phyloP scores from a whole-genome alignment of 129 eudicot species.

The Chrysanthemum makinoi region DNA sequence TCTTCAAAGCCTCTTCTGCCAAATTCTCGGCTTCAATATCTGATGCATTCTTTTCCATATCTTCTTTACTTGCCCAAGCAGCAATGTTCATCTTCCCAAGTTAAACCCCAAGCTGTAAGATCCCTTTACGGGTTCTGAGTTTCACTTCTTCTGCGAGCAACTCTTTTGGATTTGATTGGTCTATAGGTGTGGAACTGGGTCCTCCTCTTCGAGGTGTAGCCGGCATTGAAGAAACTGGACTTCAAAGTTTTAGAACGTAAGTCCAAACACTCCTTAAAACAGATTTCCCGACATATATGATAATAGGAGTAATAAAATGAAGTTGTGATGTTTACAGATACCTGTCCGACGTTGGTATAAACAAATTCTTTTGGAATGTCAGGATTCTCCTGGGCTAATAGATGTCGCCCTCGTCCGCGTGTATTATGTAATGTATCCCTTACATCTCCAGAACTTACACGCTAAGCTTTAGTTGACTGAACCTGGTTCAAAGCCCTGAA shows the following conservation, averaged over 20 bases:
- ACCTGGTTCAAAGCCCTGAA: slow-evolving; percentile 92
- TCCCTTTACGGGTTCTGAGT: slow-evolving; percentile 62
- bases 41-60: slow-evolving; percentile 38
- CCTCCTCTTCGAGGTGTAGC: slow-evolving; percentile 59
- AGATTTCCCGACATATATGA: background rate
- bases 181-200: slow-evolving; percentile 39
- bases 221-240: slow-evolving; percentile 65
- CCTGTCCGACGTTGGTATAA: slow-evolving; percentile 84
- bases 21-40: slow-evolving; percentile 15
- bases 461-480: slow-evolving; percentile 86
- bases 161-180: slow-evolving; percentile 28
- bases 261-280: background rate
- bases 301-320: slow-evolving; percentile 7
- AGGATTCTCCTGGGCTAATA: slow-evolving; percentile 72
- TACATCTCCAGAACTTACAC: slow-evolving; percentile 93
- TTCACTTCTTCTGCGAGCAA: slow-evolving; percentile 62
- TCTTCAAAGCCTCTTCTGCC: slow-evolving; percentile 28
- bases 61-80: slow-evolving; percentile 78
- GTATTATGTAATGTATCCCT: slow-evolving; percentile 83
- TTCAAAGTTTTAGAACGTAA: slow-evolving; percentile 13
- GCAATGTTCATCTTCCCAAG: slow-evolving; percentile 74
- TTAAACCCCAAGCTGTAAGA: slow-evolving; percentile 59
- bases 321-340: slow-evolving; percentile 16
- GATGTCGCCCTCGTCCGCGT: slow-evolving; percentile 89
- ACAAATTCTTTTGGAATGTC: slow-evolving; percentile 86